Conservation (phyloP, 495 filamentous ascomycete species). For the Paragyromitra xinjiangensis region DNA sequence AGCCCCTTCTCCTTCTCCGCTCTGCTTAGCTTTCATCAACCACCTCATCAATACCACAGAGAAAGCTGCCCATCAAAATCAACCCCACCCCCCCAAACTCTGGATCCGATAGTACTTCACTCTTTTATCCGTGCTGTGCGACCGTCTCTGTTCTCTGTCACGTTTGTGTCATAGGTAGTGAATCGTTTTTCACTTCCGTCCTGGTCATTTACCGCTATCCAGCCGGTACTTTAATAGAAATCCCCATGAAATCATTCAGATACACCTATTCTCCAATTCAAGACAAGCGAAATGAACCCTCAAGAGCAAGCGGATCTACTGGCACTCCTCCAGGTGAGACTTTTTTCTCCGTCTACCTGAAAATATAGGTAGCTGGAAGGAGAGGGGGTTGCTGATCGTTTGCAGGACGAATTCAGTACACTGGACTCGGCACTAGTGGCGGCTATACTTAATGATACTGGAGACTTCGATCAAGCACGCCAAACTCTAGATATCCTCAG, state of each 20-base stretch:
- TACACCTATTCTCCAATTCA: constrained; percentile 45
- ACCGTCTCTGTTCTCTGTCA: neutral
- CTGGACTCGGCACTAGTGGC: constrained; percentile 53
- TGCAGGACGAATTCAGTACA: constrained; percentile 50
- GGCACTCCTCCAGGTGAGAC: constrained; percentile 45
- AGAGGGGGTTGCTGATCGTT: constrained; percentile 1
- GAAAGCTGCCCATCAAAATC: neutral
- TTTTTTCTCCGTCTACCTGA: neutral
- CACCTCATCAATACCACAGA: constrained; percentile 1
- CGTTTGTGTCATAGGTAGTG: constrained; percentile 30
- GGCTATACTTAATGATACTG: constrained; percentile 54
- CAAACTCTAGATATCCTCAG: constrained; percentile 37
- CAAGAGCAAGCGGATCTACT: constrained; percentile 41
- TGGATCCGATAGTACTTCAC: constrained; percentile 23
- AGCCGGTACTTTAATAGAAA: constrained; percentile 16
- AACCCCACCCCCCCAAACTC: neutral
- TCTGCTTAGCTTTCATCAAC: constrained; percentile 9
- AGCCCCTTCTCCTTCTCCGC: constrained; percentile 23
- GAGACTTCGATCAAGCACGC: constrained; percentile 11
- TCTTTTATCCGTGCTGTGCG: constrained; percentile 12
- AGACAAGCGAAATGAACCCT: constrained; percentile 54
- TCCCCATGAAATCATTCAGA: constrained; percentile 52
- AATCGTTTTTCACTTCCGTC: constrained; percentile 21
- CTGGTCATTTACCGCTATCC: neutral
- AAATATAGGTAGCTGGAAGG: no score